These are phyloP conservation scores for Haberlea rhodopensis DNA, from an alignment of 257 asterid genomes.

Conservation along the genomic window DNA sequence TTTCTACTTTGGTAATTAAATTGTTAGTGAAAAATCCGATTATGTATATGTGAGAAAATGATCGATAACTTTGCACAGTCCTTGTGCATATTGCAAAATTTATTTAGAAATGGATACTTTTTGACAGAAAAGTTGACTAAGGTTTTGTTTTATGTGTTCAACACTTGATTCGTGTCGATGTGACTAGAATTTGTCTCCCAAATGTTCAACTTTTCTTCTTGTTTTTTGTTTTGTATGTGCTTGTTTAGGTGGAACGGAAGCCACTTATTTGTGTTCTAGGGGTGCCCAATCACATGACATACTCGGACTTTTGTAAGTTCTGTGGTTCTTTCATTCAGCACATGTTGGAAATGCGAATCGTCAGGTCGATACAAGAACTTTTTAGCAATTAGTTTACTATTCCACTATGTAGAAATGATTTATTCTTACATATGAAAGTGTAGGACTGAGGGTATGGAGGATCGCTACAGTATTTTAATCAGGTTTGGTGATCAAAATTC, in stretches of 20 bases:
- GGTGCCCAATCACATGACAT: conserved; percentile 94
- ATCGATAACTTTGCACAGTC: neutral
- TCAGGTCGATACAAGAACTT: conserved; percentile 52
- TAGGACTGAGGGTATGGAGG: conserved; percentile 86
- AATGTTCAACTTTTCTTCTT: neutral
- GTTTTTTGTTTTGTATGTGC: conserved; percentile 15
- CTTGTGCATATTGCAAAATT: too few species aligned
- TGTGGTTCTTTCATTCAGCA: conserved; percentile 86
- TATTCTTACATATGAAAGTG: conserved; percentile 22
- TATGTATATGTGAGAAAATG: neutral
- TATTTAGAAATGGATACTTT: too few species aligned
- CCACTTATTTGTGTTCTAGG: conserved; percentile 89
- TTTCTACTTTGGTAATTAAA: too few species aligned
- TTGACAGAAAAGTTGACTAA: too few species aligned
- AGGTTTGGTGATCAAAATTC: conserved; percentile 70
- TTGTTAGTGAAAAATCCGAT: too few species aligned
- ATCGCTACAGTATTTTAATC: conserved; percentile 74
- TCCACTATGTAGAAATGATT: conserved; percentile 25
- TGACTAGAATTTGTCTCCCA: conserved; percentile 1
- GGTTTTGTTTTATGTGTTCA: too few species aligned
- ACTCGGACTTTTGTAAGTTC: conserved; percentile 92
- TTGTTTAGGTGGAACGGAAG: conserved; percentile 71
- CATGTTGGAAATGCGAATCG: conserved; percentile 86
- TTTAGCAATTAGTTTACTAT: neutral
- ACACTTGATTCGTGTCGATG: neutral